Conservation (phyloP, 75 land plant genomes). For the Larix kaempferi region DNA sequence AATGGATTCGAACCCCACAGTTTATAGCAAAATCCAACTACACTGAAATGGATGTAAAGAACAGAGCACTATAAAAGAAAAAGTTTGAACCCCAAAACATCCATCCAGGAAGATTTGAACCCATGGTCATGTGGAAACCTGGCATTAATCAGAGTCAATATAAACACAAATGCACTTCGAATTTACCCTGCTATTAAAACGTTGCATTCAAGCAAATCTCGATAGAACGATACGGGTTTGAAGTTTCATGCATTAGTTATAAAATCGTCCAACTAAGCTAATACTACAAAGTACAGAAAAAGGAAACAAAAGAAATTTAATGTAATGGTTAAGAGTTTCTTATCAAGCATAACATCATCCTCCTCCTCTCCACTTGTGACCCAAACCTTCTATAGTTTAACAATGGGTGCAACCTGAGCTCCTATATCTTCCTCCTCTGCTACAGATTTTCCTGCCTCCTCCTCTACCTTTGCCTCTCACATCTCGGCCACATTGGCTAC, state of each 20-base stretch:
- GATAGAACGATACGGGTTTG: too few relatives aligned
- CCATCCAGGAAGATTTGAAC: not conserved
- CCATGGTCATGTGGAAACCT: not conserved
- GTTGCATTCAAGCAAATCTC: not conserved
- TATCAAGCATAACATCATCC: constrained; percentile 65
- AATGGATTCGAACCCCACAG: not conserved
- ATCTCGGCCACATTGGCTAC: too few relatives aligned
- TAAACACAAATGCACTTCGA: not conserved
- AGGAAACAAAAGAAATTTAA: not conserved
- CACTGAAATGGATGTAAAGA: not conserved
- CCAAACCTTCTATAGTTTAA: constrained; percentile 60
- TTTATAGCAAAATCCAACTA: not conserved
- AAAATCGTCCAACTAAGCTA: not conserved
- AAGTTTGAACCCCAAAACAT: not conserved
- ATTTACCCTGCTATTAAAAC: not conserved
- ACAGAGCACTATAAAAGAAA: not conserved
- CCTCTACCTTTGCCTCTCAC: too few relatives aligned
- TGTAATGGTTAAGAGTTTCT: not conserved
- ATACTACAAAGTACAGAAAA: not conserved
- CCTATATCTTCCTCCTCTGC: constrained; percentile 57
- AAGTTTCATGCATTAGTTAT: not conserved
- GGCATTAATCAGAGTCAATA: too few relatives aligned
- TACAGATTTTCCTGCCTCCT: too few relatives aligned
- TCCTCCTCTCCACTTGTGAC: constrained; percentile 75
- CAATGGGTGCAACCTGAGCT: constrained; percentile 72